Percentiles rank a stretch among this genome's conserved stretches.
Evolutionary conservation across 2,329 filamentous ascomycete genomes (phyloP).

Genomic region (Didymella lethalis): DNA sequence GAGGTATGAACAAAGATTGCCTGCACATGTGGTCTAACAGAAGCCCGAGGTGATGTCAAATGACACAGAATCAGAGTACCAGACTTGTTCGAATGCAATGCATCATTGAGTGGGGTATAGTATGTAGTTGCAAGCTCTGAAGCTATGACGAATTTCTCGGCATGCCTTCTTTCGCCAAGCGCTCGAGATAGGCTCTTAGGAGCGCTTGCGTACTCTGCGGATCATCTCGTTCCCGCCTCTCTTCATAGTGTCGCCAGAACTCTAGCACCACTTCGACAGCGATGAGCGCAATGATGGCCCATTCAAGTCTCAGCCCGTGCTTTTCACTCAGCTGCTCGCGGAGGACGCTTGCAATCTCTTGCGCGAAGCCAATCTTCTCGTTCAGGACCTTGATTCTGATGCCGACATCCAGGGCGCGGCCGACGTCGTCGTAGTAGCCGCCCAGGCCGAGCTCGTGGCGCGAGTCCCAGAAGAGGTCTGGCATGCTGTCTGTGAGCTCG

Average conservation of each 20-base stretch:
- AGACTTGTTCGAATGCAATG: too few relatives aligned
- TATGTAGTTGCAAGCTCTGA: too few relatives aligned
- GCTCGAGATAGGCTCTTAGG: conserved; percentile 48
- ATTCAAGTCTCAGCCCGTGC: conserved; percentile 86
- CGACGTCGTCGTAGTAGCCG: conserved; percentile 93
- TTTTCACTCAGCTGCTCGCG: conserved; percentile 89
- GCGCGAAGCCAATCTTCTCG: conserved; percentile 97
- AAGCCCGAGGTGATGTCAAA: too few relatives aligned
- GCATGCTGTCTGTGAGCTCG: conserved; percentile 91
- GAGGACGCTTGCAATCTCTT: conserved; percentile 90
- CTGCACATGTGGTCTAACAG: too few relatives aligned
- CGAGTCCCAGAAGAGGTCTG: conserved; percentile 96
- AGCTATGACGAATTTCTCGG: too few relatives aligned
- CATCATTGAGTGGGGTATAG: too few relatives aligned
- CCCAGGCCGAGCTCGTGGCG: conserved; percentile 88
- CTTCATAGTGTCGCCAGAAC: conserved; percentile 74
- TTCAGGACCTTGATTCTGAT: conserved; percentile 91
- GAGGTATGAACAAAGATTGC: too few relatives aligned
- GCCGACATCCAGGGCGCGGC: conserved; percentile 86
- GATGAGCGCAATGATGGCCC: conserved; percentile 95
- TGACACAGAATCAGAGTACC: too few relatives aligned
- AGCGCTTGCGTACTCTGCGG: conserved; percentile 53
- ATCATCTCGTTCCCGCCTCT: conserved; percentile 59
- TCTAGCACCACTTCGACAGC: conserved; percentile 92
- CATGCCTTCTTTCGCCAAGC: background rate